These are phyloP conservation scores for Plantago lanceolata DNA, from an alignment of 305 asterid species.

Conservation along the genomic window DNA sequence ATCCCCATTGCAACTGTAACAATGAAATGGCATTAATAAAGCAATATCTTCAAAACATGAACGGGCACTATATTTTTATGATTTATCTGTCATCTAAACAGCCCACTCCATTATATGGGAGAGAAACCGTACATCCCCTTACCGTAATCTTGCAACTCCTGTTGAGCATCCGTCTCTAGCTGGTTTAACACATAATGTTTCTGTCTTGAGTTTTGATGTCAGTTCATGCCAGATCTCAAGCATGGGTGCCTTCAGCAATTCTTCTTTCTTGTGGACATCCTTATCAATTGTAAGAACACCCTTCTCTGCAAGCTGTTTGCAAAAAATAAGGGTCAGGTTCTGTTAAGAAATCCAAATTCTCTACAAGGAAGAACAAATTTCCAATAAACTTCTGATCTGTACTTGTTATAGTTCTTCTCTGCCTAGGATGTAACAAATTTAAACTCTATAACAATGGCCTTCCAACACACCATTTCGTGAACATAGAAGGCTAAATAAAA, in stretches of 20 bases:
- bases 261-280: conserved; percentile 56
- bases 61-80: background rate
- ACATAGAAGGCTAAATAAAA: too few relatives aligned
- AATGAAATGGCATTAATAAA: conserved; percentile 18
- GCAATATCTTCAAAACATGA: conserved; percentile 12
- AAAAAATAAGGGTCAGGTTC: conserved; percentile 18
- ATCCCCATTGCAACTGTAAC: conserved; percentile 59
- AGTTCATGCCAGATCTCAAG: conserved; percentile 61
- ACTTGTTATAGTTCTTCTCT: too few relatives aligned
- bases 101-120: conserved; percentile 12
- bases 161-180: conserved; percentile 96
- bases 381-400: background rate
- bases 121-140: conserved; percentile 11
- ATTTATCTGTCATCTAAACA: background rate
- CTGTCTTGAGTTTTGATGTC: conserved; percentile 55
- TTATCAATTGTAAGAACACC: conserved; percentile 81
- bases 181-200: conserved; percentile 75
- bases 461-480: too few relatives aligned
- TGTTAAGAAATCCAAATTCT: conserved; percentile 15
- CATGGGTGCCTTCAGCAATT: conserved; percentile 39
- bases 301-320: conserved; percentile 50
- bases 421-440: background rate
- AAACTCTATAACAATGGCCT: background rate
- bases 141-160: conserved; percentile 90
- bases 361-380: background rate